Evolutionary conservation across 2,329 filamentous ascomycete species (phyloP).

Genomic region (Exophiala spinifera): DNA sequence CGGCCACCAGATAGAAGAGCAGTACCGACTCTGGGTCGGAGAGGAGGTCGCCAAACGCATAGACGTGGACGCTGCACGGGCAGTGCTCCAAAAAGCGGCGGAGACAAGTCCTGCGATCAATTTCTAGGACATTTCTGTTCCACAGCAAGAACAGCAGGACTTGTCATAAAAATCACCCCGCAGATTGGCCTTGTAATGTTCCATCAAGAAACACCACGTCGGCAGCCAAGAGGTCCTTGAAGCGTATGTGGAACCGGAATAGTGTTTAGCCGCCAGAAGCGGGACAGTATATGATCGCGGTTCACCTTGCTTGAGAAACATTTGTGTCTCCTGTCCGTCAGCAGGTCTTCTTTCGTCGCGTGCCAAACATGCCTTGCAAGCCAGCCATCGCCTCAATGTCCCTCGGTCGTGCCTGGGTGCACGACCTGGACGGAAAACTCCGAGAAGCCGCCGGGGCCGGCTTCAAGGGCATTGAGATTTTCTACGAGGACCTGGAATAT

Average conservation of each 20-base stretch:
- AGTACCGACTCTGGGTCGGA: constrained; percentile 41
- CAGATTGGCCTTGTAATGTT: no score
- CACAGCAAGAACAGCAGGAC: no score
- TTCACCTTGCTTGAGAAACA: no score
- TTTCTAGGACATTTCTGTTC: constrained; percentile 12
- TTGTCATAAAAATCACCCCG: no score
- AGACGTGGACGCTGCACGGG: constrained; percentile 34
- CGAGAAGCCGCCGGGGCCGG: constrained; percentile 63
- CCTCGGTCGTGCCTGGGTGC: constrained; percentile 68
- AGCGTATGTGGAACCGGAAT: no score
- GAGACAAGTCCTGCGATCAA: constrained; percentile 38
- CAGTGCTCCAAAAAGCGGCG: constrained; percentile 33
- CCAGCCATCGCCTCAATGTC: constrained; percentile 74
- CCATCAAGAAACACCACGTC: no score
- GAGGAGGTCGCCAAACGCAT: constrained; percentile 30
- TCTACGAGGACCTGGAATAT: constrained; percentile 71
- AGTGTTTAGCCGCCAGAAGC: no score
- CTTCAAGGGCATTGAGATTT: constrained; percentile 71
- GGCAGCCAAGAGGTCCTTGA: no score
- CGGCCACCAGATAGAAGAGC: constrained; percentile 41
- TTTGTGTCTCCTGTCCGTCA: no score
- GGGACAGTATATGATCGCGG: no score
- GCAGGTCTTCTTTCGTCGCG: no score
- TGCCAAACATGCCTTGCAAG: constrained; percentile 1
- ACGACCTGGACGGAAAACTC: constrained; percentile 65